Conservation (phyloP, 192 early-diverging fungal genomes). For the Podila minutissima region DNA sequence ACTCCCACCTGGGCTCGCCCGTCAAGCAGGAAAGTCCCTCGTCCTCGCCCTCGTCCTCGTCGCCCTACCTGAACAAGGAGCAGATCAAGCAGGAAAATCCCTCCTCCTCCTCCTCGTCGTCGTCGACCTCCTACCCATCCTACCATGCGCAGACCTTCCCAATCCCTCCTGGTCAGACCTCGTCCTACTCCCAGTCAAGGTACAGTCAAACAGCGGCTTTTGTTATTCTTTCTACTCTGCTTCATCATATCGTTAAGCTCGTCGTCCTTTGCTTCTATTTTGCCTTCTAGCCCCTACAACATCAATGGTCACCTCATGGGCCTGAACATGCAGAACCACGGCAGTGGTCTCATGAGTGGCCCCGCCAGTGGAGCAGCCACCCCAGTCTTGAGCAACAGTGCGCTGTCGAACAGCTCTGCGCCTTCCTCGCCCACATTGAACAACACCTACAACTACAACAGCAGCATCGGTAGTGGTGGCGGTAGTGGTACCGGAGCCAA, state of each 20-base stretch:
- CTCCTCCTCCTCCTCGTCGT: not conserved
- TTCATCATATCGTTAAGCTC: not conserved
- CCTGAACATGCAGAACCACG: constrained; percentile 26
- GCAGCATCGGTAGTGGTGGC: not conserved
- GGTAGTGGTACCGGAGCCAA: constrained; percentile 8
- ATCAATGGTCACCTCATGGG: constrained; percentile 28
- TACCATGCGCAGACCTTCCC: not conserved
- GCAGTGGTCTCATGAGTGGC: not conserved
- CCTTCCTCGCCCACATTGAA: constrained; percentile 43
- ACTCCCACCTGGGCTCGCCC: not conserved
- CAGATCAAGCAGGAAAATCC: constrained; percentile 1
- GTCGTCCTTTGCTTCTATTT: not conserved
- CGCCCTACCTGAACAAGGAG: not conserved
- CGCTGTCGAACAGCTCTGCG: constrained; percentile 19
- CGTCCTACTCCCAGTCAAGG: not conserved
- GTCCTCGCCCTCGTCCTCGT: not conserved
- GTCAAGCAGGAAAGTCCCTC: constrained; percentile 3
- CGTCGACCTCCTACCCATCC: not conserved
- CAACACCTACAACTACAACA: constrained; percentile 17
- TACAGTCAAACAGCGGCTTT: not conserved
- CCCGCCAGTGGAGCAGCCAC: constrained; percentile 20
- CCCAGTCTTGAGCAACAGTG: constrained; percentile 14
- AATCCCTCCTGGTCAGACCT: not conserved
- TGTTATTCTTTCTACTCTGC: no score
- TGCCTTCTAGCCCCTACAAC: constrained; percentile 16